Base-by-base conservation (phyloP, 148 eudicot species). In the Drosera capensis region DNA sequence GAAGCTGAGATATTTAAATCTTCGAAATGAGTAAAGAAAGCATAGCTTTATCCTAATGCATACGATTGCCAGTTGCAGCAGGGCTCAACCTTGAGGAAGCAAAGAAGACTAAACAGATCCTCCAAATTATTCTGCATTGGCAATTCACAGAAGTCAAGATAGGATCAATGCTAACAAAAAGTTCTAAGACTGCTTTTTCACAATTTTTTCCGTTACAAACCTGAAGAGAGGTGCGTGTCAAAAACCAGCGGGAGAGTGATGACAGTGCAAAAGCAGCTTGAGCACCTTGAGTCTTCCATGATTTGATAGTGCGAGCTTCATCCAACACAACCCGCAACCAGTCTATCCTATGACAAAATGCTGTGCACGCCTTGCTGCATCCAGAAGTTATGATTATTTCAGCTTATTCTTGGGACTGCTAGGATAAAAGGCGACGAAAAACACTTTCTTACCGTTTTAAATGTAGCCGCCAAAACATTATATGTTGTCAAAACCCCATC, bases 61-160 rank as follows among this genome's bases (percentile, higher is more conserved):
- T 78, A 78, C 86, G 81, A 78, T 31, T 71, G 60, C 78, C 78
- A 78, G 57, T 71, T 74, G 60, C 86, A 71, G 81, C 86, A 78
- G 40, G 86, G 86, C 66, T 78, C 78, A 18, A n/a, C n/a, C n/a
- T n/a, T n/a, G n/a, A n/a, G n/a, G n/a, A n/a, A n/a, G n/a, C n/a
- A n/a, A n/a, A n/a, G 39, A 28, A 78, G 78, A 59, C 86, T 78
- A 46, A 48, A 78, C 7, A 78, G 66, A 53, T 78, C 86, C 48
- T 78, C 86, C 75, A 78, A 63, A 41, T 68, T 78, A 59, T 78
- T 78, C 86, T 74, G 78, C 67, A 68, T n/a, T n/a, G n/a, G 24
- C 54, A 59, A 60, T 24, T 24, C 12, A 44, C 15, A 26, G 42
- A 21, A 35, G n/a, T n/a, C n/a, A n/a, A n/a, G n/a, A n/a, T n/a